phyloP scores from a whole-genome alignment of 2,329 filamentous ascomycete genomes.

The Teratosphaeria zuluensis region DNA sequence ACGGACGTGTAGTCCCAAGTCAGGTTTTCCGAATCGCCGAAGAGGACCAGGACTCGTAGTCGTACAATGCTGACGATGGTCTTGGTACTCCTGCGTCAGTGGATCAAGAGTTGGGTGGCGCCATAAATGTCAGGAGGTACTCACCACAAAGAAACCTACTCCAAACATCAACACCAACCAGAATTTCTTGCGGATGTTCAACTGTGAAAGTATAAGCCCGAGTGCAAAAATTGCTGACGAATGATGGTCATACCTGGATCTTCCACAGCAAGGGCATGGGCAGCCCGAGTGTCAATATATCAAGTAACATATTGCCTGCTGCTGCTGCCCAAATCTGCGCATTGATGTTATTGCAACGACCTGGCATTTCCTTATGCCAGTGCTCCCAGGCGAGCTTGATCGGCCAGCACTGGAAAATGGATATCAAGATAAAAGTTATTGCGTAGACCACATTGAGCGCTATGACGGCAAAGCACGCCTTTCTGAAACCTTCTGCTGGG shows the following conservation, averaged over 20 bases:
- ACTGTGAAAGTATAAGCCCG: neutral
- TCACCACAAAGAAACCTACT: conserved; percentile 6
- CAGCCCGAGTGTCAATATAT: conserved; percentile 12
- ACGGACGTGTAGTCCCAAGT: conserved; percentile 5
- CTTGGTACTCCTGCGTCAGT: neutral
- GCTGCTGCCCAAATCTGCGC: conserved; percentile 8
- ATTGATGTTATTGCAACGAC: conserved; percentile 9
- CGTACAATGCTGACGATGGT: conserved; percentile 8
- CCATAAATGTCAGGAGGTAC: neutral
- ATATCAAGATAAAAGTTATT: conserved; percentile 5
- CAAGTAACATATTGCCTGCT: conserved; percentile 9
- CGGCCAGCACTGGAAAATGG: conserved; percentile 7
- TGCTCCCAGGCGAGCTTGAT: conserved; percentile 6
- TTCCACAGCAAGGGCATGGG: conserved; percentile 9
- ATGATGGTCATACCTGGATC: neutral
- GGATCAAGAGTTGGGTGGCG: neutral
- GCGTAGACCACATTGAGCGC: conserved; percentile 1
- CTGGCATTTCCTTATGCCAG: conserved; percentile 5
- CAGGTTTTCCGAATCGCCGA: conserved; percentile 5
- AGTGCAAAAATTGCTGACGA: neutral
- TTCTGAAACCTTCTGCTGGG: conserved; percentile 19
- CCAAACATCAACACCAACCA: conserved; percentile 6
- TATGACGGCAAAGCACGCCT: conserved; percentile 17
- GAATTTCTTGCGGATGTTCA: conserved; percentile 7
- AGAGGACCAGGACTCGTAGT: conserved; percentile 6